Percentiles rank a stretch among this genome's conserved stretches.
These are phyloP conservation scores for Albugo laibachii DNA, from an alignment of 352 stramenopile species.

Conservation along the genomic window DNA sequence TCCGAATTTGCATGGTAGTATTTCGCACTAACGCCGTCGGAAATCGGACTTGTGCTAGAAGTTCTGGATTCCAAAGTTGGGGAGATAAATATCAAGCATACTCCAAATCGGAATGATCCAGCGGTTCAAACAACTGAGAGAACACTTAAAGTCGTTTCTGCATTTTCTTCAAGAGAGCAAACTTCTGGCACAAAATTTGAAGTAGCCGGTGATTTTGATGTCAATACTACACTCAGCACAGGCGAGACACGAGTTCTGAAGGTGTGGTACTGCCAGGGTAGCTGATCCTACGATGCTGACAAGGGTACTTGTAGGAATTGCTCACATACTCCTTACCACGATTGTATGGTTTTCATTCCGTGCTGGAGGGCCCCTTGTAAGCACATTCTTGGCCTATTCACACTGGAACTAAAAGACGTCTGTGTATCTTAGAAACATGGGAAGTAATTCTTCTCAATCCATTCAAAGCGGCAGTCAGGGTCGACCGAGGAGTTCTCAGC, in stretches of 20 bases:
- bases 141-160: too few species aligned
- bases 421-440: constrained; percentile 19
- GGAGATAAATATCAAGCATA: constrained; percentile 50
- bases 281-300: background rate
- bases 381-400: constrained; percentile 2
- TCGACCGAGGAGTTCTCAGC: constrained; percentile 13
- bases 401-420: background rate
- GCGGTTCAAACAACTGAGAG: too few species aligned
- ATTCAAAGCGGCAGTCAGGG: constrained; percentile 11
- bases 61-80: constrained; percentile 40
- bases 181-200: too few species aligned
- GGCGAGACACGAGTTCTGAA: constrained; percentile 41
- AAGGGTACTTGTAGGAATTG: constrained; percentile 20
- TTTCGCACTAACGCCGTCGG: constrained; percentile 56
- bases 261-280: constrained; percentile 4
- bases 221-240: constrained; percentile 15
- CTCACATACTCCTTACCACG: constrained; percentile 57
- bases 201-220: too few species aligned
- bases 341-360: constrained; percentile 54
- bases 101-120: constrained; percentile 43
- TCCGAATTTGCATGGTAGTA: constrained; percentile 21
- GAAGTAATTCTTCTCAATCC: constrained; percentile 12
- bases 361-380: constrained; percentile 50
- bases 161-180: too few species aligned
- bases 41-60: constrained; percentile 59